These are phyloP conservation scores for Aurinia saxatilis DNA, from an alignment of 345 rosid genomes.

Conservation along the genomic window DNA sequence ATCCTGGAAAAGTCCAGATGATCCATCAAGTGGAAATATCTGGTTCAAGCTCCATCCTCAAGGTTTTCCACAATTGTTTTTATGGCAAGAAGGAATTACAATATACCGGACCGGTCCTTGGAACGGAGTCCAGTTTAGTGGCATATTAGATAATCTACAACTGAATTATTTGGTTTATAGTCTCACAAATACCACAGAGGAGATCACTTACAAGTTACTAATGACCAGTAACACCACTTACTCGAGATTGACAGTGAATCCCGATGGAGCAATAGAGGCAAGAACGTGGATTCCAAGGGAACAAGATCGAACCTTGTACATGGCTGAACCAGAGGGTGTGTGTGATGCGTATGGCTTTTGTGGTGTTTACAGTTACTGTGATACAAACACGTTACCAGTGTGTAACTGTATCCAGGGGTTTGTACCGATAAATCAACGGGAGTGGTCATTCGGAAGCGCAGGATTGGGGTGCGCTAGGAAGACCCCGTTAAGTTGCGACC, in stretches of 20 bases:
- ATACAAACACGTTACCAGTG: slow-evolving; percentile 47
- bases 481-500: slow-evolving; percentile 33
- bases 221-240: slow-evolving; percentile 9
- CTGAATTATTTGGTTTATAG: slow-evolving; percentile 27
- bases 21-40: slow-evolving; percentile 54
- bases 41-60: slow-evolving; percentile 39
- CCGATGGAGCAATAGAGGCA: not conserved
- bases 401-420: slow-evolving; percentile 66
- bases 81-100: not conserved
- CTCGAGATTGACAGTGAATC: slow-evolving; percentile 41
- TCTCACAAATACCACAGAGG: slow-evolving; percentile 29
- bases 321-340: no score
- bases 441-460: no score
- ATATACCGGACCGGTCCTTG: slow-evolving; percentile 52
- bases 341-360: slow-evolving; percentile 38
- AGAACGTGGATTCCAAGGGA: slow-evolving; percentile 32
- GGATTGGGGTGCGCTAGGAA: slow-evolving; percentile 46
- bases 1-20: slow-evolving; percentile 47
- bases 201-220: slow-evolving; percentile 36
- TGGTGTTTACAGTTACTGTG: slow-evolving; percentile 61
- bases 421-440: slow-evolving; percentile 29
- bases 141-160: slow-evolving; percentile 59
- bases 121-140: slow-evolving; percentile 61
- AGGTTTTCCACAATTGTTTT: slow-evolving; percentile 56
- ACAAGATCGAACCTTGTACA: slow-evolving; percentile 6